phyloP scores from a whole-genome alignment of 768 basidiomycete species.

The Mycena indigotica region DNA sequence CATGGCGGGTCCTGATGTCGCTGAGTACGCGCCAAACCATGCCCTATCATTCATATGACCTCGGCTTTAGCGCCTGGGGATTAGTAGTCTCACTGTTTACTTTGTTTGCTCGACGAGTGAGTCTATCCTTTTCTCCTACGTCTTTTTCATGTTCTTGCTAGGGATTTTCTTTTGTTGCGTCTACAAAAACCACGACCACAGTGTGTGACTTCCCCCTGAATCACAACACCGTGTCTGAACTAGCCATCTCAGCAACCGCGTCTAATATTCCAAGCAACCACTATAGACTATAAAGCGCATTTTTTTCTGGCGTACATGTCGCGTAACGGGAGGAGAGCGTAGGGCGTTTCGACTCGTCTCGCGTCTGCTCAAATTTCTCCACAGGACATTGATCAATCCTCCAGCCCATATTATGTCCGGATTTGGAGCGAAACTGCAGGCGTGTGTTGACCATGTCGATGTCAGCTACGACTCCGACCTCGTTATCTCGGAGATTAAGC shows the following conservation, averaged over 20 bases:
- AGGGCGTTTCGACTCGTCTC: slow-evolving; percentile 36
- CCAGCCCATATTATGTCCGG: slow-evolving; percentile 45
- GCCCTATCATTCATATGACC: slow-evolving; percentile 8
- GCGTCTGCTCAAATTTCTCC: not conserved
- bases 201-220: slow-evolving; percentile 40
- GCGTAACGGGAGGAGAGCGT: slow-evolving; percentile 56
- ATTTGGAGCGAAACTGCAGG: slow-evolving; percentile 42
- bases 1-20: slow-evolving; percentile 52
- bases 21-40: slow-evolving; percentile 44
- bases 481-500: slow-evolving; percentile 58
- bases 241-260: slow-evolving; percentile 51
- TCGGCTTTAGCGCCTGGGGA: slow-evolving; percentile 50
- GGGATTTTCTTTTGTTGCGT: slow-evolving; percentile 73
- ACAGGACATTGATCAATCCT: slow-evolving; percentile 43
- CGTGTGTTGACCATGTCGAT: slow-evolving; percentile 42
- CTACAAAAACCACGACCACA: slow-evolving; percentile 56
- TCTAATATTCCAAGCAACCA: slow-evolving; percentile 63
- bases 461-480: slow-evolving; percentile 43
- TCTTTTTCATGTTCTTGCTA: slow-evolving; percentile 30
- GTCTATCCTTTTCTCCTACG: slow-evolving; percentile 14
- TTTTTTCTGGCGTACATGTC: slow-evolving; percentile 73
- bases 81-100: slow-evolving; percentile 64
- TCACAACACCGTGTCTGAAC: slow-evolving; percentile 14
- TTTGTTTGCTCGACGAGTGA: slow-evolving; percentile 60
- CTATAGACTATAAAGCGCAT: slow-evolving; percentile 48